Evolutionary conservation across 2,329 filamentous ascomycete species (phyloP).

Genomic region (Trichophyton mentagrophytes): DNA sequence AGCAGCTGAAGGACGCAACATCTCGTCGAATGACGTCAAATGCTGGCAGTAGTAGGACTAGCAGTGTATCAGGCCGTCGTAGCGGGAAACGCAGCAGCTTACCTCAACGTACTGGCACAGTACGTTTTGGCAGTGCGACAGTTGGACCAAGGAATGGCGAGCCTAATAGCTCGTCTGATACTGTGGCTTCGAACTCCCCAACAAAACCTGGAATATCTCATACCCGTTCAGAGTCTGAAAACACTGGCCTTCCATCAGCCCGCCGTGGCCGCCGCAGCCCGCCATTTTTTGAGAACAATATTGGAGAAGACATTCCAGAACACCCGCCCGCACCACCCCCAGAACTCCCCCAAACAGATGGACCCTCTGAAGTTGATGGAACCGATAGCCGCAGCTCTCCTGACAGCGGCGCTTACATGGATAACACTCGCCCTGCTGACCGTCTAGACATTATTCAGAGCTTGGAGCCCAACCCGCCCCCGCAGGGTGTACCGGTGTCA

Average conservation of each 20-base stretch:
- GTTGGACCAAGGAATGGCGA: slow-evolving; percentile 7
- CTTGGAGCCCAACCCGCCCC: slow-evolving; percentile 43
- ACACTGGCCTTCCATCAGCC: slow-evolving; percentile 11
- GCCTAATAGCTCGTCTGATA: slow-evolving; percentile 21
- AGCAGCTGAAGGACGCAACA: slow-evolving; percentile 76
- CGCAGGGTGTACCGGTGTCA: slow-evolving; percentile 63
- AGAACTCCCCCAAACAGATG: slow-evolving; percentile 19
- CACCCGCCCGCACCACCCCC: slow-evolving; percentile 31
- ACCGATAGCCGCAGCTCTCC: slow-evolving; percentile 30
- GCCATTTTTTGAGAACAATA: slow-evolving; percentile 7
- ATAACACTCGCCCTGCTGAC: slow-evolving; percentile 14
- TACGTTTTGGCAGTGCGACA: slow-evolving; percentile 22
- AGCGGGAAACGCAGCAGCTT: slow-evolving; percentile 35
- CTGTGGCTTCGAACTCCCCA: not conserved
- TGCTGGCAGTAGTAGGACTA: slow-evolving; percentile 49
- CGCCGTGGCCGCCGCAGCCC: not conserved
- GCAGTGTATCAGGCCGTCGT: slow-evolving; percentile 36
- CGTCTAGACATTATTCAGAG: slow-evolving; percentile 24
- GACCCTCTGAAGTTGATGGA: slow-evolving; percentile 16
- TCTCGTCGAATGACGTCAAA: slow-evolving; percentile 27
- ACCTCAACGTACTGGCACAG: slow-evolving; percentile 22
- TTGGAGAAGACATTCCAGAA: slow-evolving; percentile 16
- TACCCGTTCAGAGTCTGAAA: slow-evolving; percentile 24
- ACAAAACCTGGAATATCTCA: slow-evolving; percentile 14
- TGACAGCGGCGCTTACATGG: slow-evolving; percentile 23